These are phyloP conservation scores for Ascochyta pisi DNA, from an alignment of 2,329 filamentous ascomycete species.

Conservation along the genomic window DNA sequence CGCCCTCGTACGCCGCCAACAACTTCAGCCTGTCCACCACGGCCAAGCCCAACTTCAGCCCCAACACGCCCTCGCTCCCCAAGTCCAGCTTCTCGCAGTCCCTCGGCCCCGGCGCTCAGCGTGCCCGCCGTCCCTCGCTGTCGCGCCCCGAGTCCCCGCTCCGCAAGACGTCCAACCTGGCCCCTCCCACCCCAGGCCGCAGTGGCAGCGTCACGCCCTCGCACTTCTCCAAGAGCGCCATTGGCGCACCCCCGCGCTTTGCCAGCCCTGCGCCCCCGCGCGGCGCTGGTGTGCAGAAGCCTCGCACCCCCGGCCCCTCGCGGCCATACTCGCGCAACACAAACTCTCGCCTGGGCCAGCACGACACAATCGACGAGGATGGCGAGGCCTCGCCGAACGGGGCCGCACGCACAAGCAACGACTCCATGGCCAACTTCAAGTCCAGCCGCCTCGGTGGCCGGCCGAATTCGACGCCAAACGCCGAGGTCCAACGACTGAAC, in stretches of 20 bases:
- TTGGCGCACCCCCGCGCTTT: conserved; percentile 63
- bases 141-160: conserved; percentile 87
- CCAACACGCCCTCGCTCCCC: conserved; percentile 65
- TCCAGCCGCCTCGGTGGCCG: conserved; percentile 35
- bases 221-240: conserved; percentile 60
- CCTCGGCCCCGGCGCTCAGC: conserved; percentile 69
- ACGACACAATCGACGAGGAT: conserved; percentile 52
- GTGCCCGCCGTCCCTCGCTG: conserved; percentile 77
- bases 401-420: conserved; percentile 59
- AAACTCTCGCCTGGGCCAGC: conserved; percentile 55
- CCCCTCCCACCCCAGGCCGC: conserved; percentile 60
- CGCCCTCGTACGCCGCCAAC: conserved; percentile 62
- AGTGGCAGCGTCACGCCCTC: conserved; percentile 62
- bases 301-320: conserved; percentile 50
- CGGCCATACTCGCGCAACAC: conserved; percentile 57
- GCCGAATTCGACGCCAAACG: conserved; percentile 52
- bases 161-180: conserved; percentile 60
- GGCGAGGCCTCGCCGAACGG: conserved; percentile 58
- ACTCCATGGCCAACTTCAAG: conserved; percentile 59
- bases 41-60: conserved; percentile 49
- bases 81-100: conserved; percentile 93
- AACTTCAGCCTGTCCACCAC: conserved; percentile 65
- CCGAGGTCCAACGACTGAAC: conserved; percentile 76
- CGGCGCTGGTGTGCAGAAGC: conserved; percentile 64
- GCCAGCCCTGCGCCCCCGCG: conserved; percentile 66